phyloP scores from a whole-genome alignment of 2,329 filamentous ascomycete genomes.

The Alternaria novae-zelandiae region DNA sequence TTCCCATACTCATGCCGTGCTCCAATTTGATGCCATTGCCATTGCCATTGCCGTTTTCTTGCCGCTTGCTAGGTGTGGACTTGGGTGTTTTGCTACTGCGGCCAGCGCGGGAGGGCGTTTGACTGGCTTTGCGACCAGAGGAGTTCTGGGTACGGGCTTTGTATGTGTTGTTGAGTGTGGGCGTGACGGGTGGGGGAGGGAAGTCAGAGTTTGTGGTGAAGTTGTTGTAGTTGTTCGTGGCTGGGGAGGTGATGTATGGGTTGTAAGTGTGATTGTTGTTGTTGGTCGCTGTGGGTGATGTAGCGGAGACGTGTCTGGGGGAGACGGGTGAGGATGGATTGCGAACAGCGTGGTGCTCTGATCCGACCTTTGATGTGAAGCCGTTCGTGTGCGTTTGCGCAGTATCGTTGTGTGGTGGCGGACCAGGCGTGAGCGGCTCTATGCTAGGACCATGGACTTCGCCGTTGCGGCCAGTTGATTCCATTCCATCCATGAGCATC shows the following conservation, averaged over 20 bases:
- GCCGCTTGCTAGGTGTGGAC: conserved; percentile 27
- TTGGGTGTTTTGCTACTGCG: conserved; percentile 39
- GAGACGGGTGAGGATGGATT: conserved; percentile 29
- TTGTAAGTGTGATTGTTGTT: conserved; percentile 18
- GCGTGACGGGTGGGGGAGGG: conserved; percentile 26
- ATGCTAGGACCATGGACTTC: conserved; percentile 26
- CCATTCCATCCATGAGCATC: conserved; percentile 23
- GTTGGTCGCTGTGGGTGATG: conserved; percentile 17
- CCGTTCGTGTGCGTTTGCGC: conserved; percentile 17
- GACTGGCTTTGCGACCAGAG: conserved; percentile 27
- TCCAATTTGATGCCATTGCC: conserved; percentile 38
- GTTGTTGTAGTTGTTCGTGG: conserved; percentile 27
- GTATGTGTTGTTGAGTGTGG: conserved; percentile 9
- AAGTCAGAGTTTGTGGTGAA: conserved; percentile 33
- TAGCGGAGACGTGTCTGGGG: conserved; percentile 18
- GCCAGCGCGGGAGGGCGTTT: conserved; percentile 26
- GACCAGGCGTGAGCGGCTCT: conserved; percentile 38
- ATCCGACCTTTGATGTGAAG: conserved; percentile 10
- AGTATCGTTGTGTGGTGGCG: conserved; percentile 14
- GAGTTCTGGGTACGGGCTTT: conserved; percentile 12
- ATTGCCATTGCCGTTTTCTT: conserved; percentile 27
- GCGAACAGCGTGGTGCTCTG: conserved; percentile 18
- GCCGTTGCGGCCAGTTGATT: conserved; percentile 13
- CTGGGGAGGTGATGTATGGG: conserved; percentile 17
- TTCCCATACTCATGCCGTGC: conserved; percentile 17